Evolutionary conservation across 2,329 filamentous ascomycete species (phyloP), one percentile per base, ranked within the genome.

Genomic region (Diaporthe eres): DNA sequence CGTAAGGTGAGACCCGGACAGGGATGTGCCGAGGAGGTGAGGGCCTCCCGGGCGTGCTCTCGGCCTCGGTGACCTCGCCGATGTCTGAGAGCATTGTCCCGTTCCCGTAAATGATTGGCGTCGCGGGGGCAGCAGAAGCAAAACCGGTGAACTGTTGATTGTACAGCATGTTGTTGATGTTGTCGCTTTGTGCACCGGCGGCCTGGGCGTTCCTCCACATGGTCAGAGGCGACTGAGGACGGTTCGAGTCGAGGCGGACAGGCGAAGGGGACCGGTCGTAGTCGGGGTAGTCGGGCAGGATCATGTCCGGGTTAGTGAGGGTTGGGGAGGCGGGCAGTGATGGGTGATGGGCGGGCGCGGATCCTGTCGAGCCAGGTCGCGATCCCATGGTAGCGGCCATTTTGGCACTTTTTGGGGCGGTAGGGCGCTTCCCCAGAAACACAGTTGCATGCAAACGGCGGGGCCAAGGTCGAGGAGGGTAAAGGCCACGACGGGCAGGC

Each of bases 281-380:
- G 82, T 94, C 92, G 76, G 96, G 96, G 81, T 93, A 92, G 82
- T 94, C 92, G 77, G 96, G 96, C 71, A 98, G 87, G 80, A 98
- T 98, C 95, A 98, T 96, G 83, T 98, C 96, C 71, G 95, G 95
- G 84, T 98, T 97, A 74, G 95, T 97, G 81, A 98, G 87, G 3
- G 96, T 98, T 63, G 96, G 96, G 76, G 95, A 97, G 17, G 91
- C 92, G 78, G 94, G 92, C 75, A 88, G 84, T 60, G 88, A 82
- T 25, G 86, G 84, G 79, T 89, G 88, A 49, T 84, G 82, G 77
- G 80, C 78, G 58, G 84, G 77, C 74, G 80, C 78, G 70, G 80
- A 81, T 75, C 74, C 81, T 77, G 79, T 79, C 79, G 77, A 80
- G 72, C 75, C 76, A 71, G 78, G 80, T 49, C 78, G 78, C 42